phyloP scores from a whole-genome alignment of 495 filamentous ascomycete genomes.

The Tetracladium marchalianum region DNA sequence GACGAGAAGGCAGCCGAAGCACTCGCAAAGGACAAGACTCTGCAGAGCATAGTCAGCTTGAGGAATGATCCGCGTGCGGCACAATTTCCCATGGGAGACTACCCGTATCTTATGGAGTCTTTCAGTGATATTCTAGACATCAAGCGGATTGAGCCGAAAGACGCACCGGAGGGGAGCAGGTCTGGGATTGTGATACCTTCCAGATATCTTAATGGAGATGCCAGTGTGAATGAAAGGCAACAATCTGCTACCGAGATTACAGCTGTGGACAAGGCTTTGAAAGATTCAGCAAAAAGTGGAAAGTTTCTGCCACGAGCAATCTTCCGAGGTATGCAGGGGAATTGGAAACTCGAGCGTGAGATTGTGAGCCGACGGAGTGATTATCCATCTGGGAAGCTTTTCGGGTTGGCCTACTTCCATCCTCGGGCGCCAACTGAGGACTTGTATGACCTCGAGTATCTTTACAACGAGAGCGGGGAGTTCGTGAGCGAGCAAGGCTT shows the following conservation, averaged over 20 bases:
- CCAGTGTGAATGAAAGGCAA: not conserved
- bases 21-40: slow-evolving; percentile 27
- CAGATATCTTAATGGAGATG: slow-evolving; percentile 14
- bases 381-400: slow-evolving; percentile 49
- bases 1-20: slow-evolving; percentile 5
- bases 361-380: slow-evolving; percentile 33
- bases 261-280: slow-evolving; percentile 3
- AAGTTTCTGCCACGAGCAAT: slow-evolving; percentile 49
- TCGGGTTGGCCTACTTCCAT: slow-evolving; percentile 52
- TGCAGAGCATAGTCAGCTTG: slow-evolving; percentile 32
- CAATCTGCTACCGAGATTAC: slow-evolving; percentile 5
- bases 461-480: slow-evolving; percentile 55
- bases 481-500: slow-evolving; percentile 40
- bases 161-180: slow-evolving; percentile 16
- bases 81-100: slow-evolving; percentile 78
- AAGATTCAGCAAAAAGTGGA: slow-evolving; percentile 8
- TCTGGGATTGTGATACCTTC: slow-evolving; percentile 18
- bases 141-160: slow-evolving; percentile 12
- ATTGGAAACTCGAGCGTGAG: slow-evolving; percentile 50
- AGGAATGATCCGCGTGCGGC: slow-evolving; percentile 29
- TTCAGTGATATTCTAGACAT: slow-evolving; percentile 47
- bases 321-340: slow-evolving; percentile 65
- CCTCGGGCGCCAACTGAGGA: slow-evolving; percentile 43
- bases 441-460: slow-evolving; percentile 40
- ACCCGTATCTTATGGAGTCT: slow-evolving; percentile 66